Evolutionary conservation across 2,329 filamentous ascomycete species (phyloP).

Genomic region (Botryotinia globosa): DNA sequence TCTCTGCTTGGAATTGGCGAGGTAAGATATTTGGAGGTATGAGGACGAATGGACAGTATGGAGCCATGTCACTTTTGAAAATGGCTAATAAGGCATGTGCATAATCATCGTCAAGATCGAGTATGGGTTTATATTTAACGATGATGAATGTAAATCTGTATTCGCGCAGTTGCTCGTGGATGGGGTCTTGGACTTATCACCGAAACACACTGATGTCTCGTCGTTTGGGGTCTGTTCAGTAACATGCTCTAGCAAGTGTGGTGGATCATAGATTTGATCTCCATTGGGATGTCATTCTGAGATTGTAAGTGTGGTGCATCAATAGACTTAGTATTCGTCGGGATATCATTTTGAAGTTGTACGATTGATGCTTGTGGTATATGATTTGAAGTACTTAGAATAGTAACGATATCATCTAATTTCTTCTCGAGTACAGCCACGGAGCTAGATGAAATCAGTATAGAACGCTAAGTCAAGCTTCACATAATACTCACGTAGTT

Average conservation of each 20-base stretch:
- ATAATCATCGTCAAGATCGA: conserved; percentile 12
- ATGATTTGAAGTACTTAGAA: conserved; percentile 16
- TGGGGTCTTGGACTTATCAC: neutral
- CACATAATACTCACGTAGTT: neutral
- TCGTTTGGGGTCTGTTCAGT: neutral
- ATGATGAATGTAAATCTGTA: neutral
- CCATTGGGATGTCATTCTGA: neutral
- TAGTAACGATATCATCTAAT: conserved; percentile 24
- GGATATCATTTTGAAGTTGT: neutral
- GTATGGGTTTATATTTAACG: neutral
- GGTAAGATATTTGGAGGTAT: conserved; percentile 22
- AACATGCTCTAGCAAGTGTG: neutral
- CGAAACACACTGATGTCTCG: neutral
- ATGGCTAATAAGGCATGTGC: conserved; percentile 20
- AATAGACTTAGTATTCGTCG: neutral
- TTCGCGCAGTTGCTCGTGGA: neutral
- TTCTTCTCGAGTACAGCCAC: conserved; percentile 26
- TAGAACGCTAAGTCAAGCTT: no score
- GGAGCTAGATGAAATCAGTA: conserved; percentile 10
- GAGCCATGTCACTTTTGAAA: conserved; percentile 20
- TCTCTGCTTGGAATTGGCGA: conserved; percentile 20
- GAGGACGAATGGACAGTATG: conserved; percentile 24
- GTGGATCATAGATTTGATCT: neutral
- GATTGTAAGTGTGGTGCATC: neutral
- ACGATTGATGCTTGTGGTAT: neutral